Percentiles rank a stretch among this genome's conserved stretches.
phyloP scores from a whole-genome alignment of 768 basidiomycete species.

The Megacollybia marginata region DNA sequence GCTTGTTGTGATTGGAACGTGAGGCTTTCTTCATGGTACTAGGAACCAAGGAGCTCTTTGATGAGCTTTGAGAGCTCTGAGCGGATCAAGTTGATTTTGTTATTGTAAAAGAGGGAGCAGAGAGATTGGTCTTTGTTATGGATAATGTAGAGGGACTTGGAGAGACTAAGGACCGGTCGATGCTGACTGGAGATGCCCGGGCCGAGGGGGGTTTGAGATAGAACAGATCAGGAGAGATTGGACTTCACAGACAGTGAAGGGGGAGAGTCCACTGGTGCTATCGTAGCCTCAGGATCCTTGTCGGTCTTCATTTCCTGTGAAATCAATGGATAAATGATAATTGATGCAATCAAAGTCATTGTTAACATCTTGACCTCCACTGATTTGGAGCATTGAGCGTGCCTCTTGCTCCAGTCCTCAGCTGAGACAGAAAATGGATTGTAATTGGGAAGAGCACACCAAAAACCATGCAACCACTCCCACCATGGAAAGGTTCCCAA shows the following conservation, averaged over 20 bases:
- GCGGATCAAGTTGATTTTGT: no score
- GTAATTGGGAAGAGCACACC: background rate
- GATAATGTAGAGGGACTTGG: background rate
- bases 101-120: no score
- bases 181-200: no score
- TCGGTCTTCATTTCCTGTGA: background rate
- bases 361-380: background rate
- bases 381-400: background rate
- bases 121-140: background rate
- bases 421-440: background rate
- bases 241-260: background rate
- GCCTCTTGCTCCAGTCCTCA: no score
- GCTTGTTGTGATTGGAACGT: background rate
- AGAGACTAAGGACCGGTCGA: no score
- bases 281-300: background rate
- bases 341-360: no score
- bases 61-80: background rate
- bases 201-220: no score
- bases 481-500: conserved; percentile 1
- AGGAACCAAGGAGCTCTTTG: background rate
- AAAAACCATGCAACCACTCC: conserved; percentile 1
- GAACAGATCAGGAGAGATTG: background rate
- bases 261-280: background rate
- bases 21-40: background rate
- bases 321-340: background rate